A percentile compares a stretch with the other conserved stretches of the same genome.
Conservation (phyloP, 2,329 filamentous ascomycete species). For the Amphichorda felina region DNA sequence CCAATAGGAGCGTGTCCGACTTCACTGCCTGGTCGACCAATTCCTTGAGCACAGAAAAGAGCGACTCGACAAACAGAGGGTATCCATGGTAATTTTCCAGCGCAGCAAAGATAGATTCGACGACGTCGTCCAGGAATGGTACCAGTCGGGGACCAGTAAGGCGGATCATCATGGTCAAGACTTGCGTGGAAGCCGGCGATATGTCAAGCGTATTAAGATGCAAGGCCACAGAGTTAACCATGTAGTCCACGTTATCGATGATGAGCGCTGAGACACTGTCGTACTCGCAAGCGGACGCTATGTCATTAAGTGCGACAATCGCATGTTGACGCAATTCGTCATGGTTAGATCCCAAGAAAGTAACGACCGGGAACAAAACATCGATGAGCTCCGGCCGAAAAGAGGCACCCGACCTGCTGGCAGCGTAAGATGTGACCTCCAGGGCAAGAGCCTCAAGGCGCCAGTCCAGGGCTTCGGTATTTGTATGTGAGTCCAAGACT, state of each 20-base stretch:
- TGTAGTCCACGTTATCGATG: conserved; percentile 87
- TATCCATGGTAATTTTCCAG: conserved; percentile 96
- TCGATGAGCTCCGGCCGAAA: conserved; percentile 86
- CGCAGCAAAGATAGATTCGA: conserved; percentile 82
- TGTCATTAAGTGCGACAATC: conserved; percentile 67
- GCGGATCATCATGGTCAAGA: conserved; percentile 87
- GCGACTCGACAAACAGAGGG: conserved; percentile 66
- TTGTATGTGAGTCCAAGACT: conserved; percentile 42
- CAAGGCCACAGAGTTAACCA: conserved; percentile 84
- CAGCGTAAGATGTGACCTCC: conserved; percentile 68
- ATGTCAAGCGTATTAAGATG: conserved; percentile 88
- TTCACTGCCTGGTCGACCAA: conserved; percentile 74
- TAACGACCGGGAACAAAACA: conserved; percentile 79
- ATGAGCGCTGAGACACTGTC: conserved; percentile 63
- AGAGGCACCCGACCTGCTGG: conserved; percentile 48
- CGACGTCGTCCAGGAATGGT: conserved; percentile 82
- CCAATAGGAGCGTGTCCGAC: conserved; percentile 35
- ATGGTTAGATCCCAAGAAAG: conserved; percentile 67
- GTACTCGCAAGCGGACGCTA: conserved; percentile 70
- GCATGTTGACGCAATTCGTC: conserved; percentile 65
- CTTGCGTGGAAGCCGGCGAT: conserved; percentile 80
- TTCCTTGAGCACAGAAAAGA: conserved; percentile 74
- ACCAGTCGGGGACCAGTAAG: conserved; percentile 72
- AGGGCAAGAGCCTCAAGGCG: conserved; percentile 66
- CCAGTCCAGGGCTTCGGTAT: conserved; percentile 48